Conservation (phyloP, 2,329 filamentous ascomycete genomes). For the Paraphoma sp. region DNA sequence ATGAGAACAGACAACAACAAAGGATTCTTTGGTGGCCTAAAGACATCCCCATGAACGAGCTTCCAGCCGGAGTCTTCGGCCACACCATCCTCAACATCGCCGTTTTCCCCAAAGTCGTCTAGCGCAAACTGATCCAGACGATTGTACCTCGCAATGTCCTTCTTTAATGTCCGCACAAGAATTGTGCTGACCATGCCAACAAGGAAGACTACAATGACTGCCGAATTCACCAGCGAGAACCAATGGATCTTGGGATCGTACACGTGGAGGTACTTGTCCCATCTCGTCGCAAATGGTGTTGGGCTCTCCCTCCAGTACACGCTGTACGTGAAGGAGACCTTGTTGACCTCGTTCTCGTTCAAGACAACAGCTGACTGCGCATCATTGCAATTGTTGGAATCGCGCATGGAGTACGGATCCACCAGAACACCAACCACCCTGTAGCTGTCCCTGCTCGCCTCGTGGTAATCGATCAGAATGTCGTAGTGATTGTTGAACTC, state of each 20-base stretch:
- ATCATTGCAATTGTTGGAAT: constrained; percentile 59
- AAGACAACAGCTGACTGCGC: constrained; percentile 76
- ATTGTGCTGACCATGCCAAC: constrained; percentile 93
- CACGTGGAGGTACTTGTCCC: constrained; percentile 98
- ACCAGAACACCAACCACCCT: constrained; percentile 93
- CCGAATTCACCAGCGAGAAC: constrained; percentile 97
- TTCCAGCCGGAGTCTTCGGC: constrained; percentile 99
- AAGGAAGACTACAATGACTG: constrained; percentile 91
- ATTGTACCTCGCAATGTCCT: constrained; percentile 97
- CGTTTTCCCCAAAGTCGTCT: constrained; percentile 84
- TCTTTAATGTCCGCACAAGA: constrained; percentile 83
- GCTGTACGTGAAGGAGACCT: constrained; percentile 88
- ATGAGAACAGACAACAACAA: constrained; percentile 86
- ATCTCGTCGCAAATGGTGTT: constrained; percentile 94
- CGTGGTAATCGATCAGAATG: constrained; percentile 90
- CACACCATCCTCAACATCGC: constrained; percentile 82
- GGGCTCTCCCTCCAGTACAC: constrained; percentile 85
- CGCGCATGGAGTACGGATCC: constrained; percentile 75
- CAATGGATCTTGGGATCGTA: constrained; percentile 98
- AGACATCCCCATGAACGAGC: constrained; percentile 95
- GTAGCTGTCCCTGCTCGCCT: constrained; percentile 74
- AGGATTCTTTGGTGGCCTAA: constrained; percentile 83
- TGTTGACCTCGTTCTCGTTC: constrained; percentile 66
- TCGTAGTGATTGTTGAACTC: constrained; percentile 94
- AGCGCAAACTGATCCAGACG: constrained; percentile 88